phyloP scores from a whole-genome alignment of 2,329 filamentous ascomycete species.

The Paracoccidioides lutzii region DNA sequence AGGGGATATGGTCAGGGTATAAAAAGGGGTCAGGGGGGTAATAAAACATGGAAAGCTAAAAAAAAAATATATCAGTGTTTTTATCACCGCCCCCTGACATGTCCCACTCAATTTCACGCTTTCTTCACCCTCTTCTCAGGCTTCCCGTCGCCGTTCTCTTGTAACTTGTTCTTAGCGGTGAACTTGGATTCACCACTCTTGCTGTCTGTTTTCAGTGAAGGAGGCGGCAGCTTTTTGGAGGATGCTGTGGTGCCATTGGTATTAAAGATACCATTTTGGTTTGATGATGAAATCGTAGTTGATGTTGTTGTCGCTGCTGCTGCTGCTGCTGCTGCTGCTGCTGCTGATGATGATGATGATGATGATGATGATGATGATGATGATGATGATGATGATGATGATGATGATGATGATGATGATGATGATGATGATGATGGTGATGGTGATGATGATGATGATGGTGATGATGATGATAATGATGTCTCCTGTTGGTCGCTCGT shows the following conservation, averaged over 20 bases:
- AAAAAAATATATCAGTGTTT: no score
- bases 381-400: no score
- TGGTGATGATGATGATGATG: no score
- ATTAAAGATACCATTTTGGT: background rate
- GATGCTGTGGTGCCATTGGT: background rate
- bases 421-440: no score
- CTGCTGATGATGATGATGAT: background rate
- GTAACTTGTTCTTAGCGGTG: slow-evolving; percentile 3
- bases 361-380: no score
- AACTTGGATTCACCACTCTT: background rate
- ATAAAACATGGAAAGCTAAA: background rate
- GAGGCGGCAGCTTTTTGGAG: background rate
- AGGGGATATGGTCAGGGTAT: no score
- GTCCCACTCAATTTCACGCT: background rate
- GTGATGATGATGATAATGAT: no score
- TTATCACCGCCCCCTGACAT: background rate
- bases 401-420: no score
- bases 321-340: slow-evolving; percentile 3
- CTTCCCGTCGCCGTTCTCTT: slow-evolving; percentile 7
- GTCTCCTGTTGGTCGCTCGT: no score
- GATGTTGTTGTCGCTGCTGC: background rate
- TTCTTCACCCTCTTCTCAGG: slow-evolving; percentile 12
- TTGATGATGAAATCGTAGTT: background rate
- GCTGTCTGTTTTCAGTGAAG: background rate
- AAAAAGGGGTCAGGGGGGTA: no score